Evolutionary conservation across 2,329 filamentous ascomycete species (phyloP), one percentile per base, ranked within the genome.

Genomic region (Aotearoamyces nothofagi): DNA sequence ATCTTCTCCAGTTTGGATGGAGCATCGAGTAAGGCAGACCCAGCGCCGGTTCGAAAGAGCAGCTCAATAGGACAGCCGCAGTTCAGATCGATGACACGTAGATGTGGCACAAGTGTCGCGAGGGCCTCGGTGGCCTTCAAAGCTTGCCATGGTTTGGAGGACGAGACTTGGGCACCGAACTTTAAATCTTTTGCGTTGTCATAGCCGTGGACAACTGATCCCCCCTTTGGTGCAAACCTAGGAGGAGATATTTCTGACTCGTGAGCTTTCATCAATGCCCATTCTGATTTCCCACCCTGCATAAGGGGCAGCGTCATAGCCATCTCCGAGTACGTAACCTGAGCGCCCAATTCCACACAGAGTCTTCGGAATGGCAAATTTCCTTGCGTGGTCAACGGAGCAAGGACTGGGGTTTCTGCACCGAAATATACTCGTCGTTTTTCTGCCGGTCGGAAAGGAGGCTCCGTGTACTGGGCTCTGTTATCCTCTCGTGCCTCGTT

Each of bases 261-360:
- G 49, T 98, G 90, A 3, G 82, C 82, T 53, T 90, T 92, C 64
- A 96, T 71, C 31, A 98, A 61, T 12, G 90, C 84, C 90, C 90
- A 98, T 57, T 98, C 90, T 2, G 76, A 66, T 55, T 87, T 92
- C 39, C 79, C 71, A 19, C 90, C 90, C 52, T 94, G 84, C 5
- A 98, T 66, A 23, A 98, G 57, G 7, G 87, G 86, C 53, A 92
- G 60, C 15, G 82, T 76, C 68, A 98, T 80, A 4, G 87, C 90
- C 90, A 98, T 98, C 55, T 98, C 90, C 0, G 87, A 96, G 60
- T 93, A 98, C 0, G 90, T 98, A 27, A 92, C 64, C 48, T 94
- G 79, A 15, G 84, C 86, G 19, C 90, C 90, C 14, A 96, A 66
- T 31, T 86, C 78, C 9, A 83, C 76, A 46, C 86, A 94, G 16